Percentiles rank a stretch among this genome's conserved stretches.
Evolutionary conservation across 768 basidiomycete genomes (phyloP).

Genomic region (Calocybe indica): DNA sequence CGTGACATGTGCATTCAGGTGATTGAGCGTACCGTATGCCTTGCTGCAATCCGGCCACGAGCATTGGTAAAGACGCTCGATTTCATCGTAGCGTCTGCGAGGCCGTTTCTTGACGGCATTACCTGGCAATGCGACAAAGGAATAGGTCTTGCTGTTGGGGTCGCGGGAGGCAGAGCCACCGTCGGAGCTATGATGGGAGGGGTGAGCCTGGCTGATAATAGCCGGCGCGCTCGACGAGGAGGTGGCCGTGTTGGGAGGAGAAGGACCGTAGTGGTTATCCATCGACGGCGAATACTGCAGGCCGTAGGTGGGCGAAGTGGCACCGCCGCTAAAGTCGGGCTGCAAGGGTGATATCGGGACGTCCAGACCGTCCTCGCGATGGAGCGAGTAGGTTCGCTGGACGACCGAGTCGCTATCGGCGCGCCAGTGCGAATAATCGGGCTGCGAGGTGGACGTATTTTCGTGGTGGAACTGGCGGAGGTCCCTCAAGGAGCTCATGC

Average conservation of each 20-base stretch:
- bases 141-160: constrained; percentile 63
- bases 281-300: constrained; percentile 41
- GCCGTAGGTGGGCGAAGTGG: constrained; percentile 25
- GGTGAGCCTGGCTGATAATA: constrained; percentile 19
- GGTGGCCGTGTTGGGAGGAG: constrained; percentile 57
- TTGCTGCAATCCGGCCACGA: constrained; percentile 75
- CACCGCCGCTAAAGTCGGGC: constrained; percentile 42
- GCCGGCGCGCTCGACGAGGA: constrained; percentile 43
- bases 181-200: constrained; percentile 16
- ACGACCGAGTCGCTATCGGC: constrained; percentile 22
- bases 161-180: constrained; percentile 22
- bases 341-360: constrained; percentile 52
- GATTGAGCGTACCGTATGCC: constrained; percentile 92
- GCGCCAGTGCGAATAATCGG: constrained; percentile 28
- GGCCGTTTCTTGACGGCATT: constrained; percentile 81
- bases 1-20: constrained; percentile 96
- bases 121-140: constrained; percentile 76
- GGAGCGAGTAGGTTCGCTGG: constrained; percentile 25
- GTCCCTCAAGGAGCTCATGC: constrained; percentile 39
- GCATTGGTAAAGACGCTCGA: constrained; percentile 89
- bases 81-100: constrained; percentile 88
- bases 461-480: constrained; percentile 32
- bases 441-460: constrained; percentile 22
- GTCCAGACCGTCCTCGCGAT: constrained; percentile 29
- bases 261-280: constrained; percentile 51